Evolutionary conservation across 495 filamentous ascomycete species (phyloP).

Genomic region (Hyphodiscus hymeniophilus): DNA sequence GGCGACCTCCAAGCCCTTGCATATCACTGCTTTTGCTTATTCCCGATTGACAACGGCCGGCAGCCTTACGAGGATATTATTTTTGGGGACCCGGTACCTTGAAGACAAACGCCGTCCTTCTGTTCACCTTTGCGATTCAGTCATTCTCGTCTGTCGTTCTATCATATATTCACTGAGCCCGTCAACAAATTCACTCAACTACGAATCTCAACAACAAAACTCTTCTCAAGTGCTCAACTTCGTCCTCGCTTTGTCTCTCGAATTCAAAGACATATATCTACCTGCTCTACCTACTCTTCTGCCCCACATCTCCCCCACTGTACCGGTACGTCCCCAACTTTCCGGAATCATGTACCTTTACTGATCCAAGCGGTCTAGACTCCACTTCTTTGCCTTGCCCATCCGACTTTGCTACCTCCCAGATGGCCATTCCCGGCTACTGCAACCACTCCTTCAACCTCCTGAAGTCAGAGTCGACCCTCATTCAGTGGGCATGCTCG

Average conservation of each 20-base stretch:
- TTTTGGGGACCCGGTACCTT: not conserved
- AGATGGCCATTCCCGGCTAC: slow-evolving; percentile 54
- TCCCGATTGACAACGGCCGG: not conserved
- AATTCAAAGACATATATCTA: not conserved
- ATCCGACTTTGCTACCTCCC: slow-evolving; percentile 10
- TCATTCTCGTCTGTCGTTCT: no score
- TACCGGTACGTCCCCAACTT: no score
- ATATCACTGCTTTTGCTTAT: not conserved
- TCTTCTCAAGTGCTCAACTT: no score
- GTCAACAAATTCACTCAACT: no score
- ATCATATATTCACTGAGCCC: no score
- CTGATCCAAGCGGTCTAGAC: no score
- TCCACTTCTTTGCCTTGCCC: not conserved
- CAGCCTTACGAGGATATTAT: not conserved
- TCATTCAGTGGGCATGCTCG: slow-evolving; percentile 71
- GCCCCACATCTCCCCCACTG: not conserved
- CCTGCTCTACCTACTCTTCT: not conserved
- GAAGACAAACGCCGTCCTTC: not conserved
- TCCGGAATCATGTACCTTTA: no score
- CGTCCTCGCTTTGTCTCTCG: not conserved
- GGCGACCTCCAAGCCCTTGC: not conserved
- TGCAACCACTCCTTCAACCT: slow-evolving; percentile 67
- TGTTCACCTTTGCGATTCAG: no score
- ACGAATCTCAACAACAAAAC: no score
- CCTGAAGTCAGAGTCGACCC: slow-evolving; percentile 67